Base-by-base conservation (phyloP, 1,284 basidiomycete species). In the Tremellales sp. region DNA sequence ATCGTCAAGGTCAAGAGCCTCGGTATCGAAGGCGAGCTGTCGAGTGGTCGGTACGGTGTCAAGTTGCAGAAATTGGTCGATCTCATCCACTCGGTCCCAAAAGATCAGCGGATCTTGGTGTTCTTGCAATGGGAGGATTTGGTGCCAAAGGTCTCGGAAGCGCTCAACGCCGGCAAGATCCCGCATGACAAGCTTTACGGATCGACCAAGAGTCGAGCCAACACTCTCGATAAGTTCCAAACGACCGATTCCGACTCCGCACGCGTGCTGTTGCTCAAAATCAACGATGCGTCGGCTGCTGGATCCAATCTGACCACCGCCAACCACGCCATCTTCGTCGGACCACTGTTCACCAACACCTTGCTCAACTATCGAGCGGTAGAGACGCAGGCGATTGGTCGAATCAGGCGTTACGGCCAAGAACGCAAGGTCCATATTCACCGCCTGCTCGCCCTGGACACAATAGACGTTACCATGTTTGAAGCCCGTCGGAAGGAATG, bases 71-170 rank as follows among this genome's bases (percentile, higher is more conserved):
- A 82, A 61, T 83, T 93, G 46, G 83, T 94, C 26, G 76, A 85
- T 26, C 74, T 96, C 55, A 86, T 97, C 74, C 84, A 84, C 83
- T 86, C 70, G 33, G 81, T 93, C 22, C 83, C 86, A 1, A 80
- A 81, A 58, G 77, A 84, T 13, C 89, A 96, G 59, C 84, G 89
- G 2, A 81, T 93, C 12, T 80, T 97, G 35, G 82, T 97, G 46
- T 97, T 97, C 72, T 86, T 94, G 12, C 92, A 97, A 65, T 97
- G 94, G 79, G 85, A 84, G 8, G 93, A 96, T 70, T 80, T 97
- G 53, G 88, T 87, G 78, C 83, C 83, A 65, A 96, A 94, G 72
- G 87, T 96, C 33, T 83, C 83, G 5, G 87, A 91, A 53, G 89
- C 89, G 0, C 80, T 97, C 53, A 75, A 72, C 1, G 80, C 81